A percentile compares a stretch with the other conserved stretches of the same genome.
phyloP scores from a whole-genome alignment of 257 asterid genomes.

The Catharanthus roseus region DNA sequence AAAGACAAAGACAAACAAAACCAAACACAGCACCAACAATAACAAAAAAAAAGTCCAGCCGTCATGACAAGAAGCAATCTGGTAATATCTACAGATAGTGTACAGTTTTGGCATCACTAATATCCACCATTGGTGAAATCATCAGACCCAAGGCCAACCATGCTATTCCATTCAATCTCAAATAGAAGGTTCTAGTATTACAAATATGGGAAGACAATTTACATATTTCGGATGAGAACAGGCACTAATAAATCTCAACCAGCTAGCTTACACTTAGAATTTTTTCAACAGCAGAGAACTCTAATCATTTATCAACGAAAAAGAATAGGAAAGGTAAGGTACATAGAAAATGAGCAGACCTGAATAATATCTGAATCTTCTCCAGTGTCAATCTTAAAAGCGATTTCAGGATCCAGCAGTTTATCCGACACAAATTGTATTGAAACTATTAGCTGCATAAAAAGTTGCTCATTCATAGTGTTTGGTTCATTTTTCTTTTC shows the following conservation, averaged over 20 bases:
- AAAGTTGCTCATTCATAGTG: conserved; percentile 36
- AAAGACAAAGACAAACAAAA: too few species aligned
- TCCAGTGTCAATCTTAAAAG: conserved; percentile 60
- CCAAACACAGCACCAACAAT: too few species aligned
- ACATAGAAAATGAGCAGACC: conserved; percentile 38
- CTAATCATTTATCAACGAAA: background rate
- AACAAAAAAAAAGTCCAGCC: background rate
- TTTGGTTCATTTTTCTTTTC: conserved; percentile 44
- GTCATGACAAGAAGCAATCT: background rate
- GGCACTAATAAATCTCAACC: background rate
- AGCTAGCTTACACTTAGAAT: background rate
- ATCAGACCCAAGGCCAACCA: background rate
- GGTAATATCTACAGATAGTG: background rate
- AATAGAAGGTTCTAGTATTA: background rate
- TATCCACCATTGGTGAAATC: background rate
- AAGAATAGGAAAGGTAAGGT: background rate
- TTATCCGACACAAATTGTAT: conserved; percentile 60
- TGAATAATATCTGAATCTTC: conserved; percentile 55
- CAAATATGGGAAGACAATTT: background rate
- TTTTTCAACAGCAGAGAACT: background rate
- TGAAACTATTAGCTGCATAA: conserved; percentile 48
- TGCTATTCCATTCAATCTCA: too few species aligned
- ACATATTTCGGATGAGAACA: background rate
- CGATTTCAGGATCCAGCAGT: conserved; percentile 76
- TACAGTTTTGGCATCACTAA: too few species aligned